phyloP scores from a whole-genome alignment of 768 basidiomycete species.

The Tulasnella sp. region DNA sequence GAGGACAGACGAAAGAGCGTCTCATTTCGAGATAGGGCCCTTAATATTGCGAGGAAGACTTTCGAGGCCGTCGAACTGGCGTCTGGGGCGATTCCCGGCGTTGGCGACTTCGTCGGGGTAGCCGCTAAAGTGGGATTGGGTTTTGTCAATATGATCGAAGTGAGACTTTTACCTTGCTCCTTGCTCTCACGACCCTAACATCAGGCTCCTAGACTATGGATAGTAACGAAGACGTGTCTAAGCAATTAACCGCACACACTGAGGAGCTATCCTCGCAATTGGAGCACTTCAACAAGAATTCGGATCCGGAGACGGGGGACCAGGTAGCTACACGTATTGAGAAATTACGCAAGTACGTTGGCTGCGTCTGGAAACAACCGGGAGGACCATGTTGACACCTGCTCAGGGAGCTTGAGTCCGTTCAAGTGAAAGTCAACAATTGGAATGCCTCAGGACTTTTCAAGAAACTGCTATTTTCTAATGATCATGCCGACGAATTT shows the following conservation, averaged over 20 bases:
- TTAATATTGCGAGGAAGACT: not conserved
- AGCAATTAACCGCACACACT: not conserved
- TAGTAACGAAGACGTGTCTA: not conserved
- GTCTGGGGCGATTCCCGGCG: too few species aligned
- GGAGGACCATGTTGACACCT: too few species aligned
- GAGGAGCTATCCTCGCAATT: not conserved
- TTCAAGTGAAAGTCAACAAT: too few species aligned
- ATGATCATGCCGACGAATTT: too few species aligned
- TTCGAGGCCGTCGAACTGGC: too few species aligned
- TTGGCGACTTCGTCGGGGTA: too few species aligned
- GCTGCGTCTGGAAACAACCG: not conserved
- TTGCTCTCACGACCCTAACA: not conserved
- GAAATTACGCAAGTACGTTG: not conserved
- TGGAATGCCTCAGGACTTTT: too few species aligned
- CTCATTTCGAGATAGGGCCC: not conserved
- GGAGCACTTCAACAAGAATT: not conserved
- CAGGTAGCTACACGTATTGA: not conserved
- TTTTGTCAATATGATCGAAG: too few species aligned
- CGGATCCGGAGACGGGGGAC: not conserved
- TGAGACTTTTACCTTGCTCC: not conserved
- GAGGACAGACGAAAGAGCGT: not conserved
- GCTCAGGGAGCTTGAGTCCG: too few species aligned
- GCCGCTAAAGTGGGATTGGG: too few species aligned
- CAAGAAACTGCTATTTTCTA: too few species aligned
- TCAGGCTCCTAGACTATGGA: not conserved